Evolutionary conservation across 768 basidiomycete species (phyloP).

Genomic region (Coprinopsis sp.): DNA sequence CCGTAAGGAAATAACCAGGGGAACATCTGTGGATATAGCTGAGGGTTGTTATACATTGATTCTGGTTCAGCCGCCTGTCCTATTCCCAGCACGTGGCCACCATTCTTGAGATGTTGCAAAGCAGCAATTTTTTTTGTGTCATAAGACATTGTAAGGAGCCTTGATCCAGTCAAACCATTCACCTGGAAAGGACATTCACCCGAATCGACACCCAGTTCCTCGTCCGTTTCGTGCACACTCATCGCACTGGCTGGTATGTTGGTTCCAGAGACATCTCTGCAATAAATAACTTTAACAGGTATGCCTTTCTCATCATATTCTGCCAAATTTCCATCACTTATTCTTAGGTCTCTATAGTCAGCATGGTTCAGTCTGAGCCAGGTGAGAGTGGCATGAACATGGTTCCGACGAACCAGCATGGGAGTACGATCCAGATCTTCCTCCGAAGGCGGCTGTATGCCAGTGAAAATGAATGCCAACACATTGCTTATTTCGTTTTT

Average conservation of each 20-base stretch:
- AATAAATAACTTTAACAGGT: neutral
- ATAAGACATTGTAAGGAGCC: neutral
- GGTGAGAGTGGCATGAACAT: neutral
- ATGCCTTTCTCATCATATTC: neutral
- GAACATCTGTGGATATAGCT: constrained; percentile 30
- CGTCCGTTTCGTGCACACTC: constrained; percentile 11
- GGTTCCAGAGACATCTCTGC: neutral
- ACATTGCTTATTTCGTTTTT: neutral
- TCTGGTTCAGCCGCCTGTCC: neutral
- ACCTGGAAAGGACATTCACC: constrained; percentile 35
- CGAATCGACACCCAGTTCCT: constrained; percentile 18
- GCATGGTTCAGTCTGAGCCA: constrained; percentile 12
- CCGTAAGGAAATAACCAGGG: too few relatives aligned
- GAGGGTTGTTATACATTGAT: constrained; percentile 24
- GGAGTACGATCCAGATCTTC: constrained; percentile 5
- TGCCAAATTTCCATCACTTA: neutral
- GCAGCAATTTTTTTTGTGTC: neutral
- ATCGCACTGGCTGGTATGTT: constrained; percentile 5
- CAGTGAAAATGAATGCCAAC: neutral
- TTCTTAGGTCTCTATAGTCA: constrained; percentile 6
- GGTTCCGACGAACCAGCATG: constrained; percentile 6
- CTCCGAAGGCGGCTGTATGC: neutral
- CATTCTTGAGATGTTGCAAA: neutral
- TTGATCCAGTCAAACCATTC: constrained; percentile 27
- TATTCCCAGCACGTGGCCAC: too few relatives aligned